A percentile compares a stretch with the other conserved stretches of the same genome.
phyloP scores from a whole-genome alignment of 148 eudicot species.

The Rhododendron ferrugineum region DNA sequence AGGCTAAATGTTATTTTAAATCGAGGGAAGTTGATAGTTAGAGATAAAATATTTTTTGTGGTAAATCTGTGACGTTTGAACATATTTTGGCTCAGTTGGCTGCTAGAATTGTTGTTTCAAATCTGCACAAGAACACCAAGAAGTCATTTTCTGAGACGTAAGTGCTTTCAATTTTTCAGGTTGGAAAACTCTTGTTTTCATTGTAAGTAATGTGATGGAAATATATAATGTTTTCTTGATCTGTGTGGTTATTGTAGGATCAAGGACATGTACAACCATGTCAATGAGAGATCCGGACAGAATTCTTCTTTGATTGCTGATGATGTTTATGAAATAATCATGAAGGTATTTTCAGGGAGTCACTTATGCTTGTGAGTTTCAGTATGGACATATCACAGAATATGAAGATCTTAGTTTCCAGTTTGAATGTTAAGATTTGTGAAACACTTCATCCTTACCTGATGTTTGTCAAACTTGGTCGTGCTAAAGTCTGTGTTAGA shows the following conservation, averaged over 20 bases:
- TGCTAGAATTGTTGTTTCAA: slow-evolving; percentile 86
- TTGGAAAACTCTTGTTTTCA: background rate
- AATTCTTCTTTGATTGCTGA: slow-evolving; percentile 81
- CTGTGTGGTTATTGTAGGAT: slow-evolving; percentile 34
- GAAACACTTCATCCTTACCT: background rate
- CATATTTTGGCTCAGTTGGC: slow-evolving; percentile 53
- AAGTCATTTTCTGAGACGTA: slow-evolving; percentile 91
- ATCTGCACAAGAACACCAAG: slow-evolving; percentile 83
- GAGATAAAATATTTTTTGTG: background rate
- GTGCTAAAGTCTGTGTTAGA: background rate
- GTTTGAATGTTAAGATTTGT: background rate
- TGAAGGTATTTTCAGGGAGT: slow-evolving; percentile 55
- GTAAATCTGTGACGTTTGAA: background rate
- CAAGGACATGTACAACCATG: slow-evolving; percentile 68
- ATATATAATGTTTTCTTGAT: background rate
- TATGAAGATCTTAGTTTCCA: background rate
- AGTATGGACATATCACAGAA: background rate
- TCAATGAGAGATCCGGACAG: slow-evolving; percentile 68
- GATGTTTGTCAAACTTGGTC: background rate
- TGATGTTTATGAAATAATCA: slow-evolving; percentile 87
- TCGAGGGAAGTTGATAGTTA: background rate
- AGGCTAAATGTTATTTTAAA: background rate
- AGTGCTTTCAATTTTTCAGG: slow-evolving; percentile 16
- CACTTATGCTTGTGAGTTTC: background rate
- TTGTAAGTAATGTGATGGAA: background rate